Evolutionary conservation across 768 basidiomycete species (phyloP).

Genomic region (Amanita muscaria): DNA sequence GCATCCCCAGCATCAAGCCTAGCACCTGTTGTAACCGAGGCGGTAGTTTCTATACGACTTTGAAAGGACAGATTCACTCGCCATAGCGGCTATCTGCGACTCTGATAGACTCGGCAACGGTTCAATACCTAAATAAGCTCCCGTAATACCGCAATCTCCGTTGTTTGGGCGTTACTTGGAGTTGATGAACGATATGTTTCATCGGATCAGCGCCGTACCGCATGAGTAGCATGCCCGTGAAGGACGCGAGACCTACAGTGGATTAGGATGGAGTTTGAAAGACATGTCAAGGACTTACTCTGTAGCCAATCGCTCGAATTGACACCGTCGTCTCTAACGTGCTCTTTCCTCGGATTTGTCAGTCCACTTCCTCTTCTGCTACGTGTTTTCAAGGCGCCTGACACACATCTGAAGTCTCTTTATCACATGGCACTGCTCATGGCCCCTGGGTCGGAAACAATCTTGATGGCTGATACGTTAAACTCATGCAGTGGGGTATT

Average conservation of each 20-base stretch:
- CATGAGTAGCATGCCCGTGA: constrained; percentile 86
- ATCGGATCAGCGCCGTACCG: constrained; percentile 82
- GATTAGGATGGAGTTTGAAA: constrained; percentile 19
- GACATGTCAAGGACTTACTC: constrained; percentile 66
- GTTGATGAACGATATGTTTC: constrained; percentile 86
- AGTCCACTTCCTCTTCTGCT: constrained; percentile 82
- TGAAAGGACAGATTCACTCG: constrained; percentile 79
- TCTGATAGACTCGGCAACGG: constrained; percentile 86
- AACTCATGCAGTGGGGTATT: constrained; percentile 91
- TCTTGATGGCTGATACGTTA: constrained; percentile 25
- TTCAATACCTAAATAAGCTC: constrained; percentile 88
- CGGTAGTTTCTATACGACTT: constrained; percentile 84
- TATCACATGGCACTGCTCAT: constrained; percentile 70
- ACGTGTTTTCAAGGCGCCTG: constrained; percentile 64
- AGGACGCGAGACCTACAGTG: constrained; percentile 73
- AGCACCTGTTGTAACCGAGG: constrained; percentile 67
- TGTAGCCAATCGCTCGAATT: constrained; percentile 52
- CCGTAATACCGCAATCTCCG: constrained; percentile 85
- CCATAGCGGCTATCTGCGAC: constrained; percentile 82
- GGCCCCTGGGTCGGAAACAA: constrained; percentile 8
- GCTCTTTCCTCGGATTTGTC: constrained; percentile 60
- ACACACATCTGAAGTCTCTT: constrained; percentile 79
- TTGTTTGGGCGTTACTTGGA: constrained; percentile 73
- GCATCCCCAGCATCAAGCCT: constrained; percentile 59
- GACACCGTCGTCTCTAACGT: constrained; percentile 58